Evolutionary conservation across 305 asterid genomes (phyloP), one percentile per base, ranked within the genome.

Genomic region (Andrographis paniculata): DNA sequence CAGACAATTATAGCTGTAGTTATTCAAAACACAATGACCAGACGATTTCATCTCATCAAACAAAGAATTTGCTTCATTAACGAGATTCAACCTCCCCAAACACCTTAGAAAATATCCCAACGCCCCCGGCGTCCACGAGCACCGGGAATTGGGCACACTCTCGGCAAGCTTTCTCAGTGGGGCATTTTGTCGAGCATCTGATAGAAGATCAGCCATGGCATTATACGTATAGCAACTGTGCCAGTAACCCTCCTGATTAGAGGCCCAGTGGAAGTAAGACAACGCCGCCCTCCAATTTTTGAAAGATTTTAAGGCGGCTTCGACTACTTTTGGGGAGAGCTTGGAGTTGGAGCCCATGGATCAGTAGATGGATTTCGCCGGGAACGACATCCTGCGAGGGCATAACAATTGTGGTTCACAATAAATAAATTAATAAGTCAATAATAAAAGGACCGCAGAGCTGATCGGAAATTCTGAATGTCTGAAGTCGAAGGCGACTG

Each of bases 101-200:
- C 92, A 87, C 73, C 95, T 79, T 12, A 87, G 19, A 48, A 84
- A 78, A 67, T 65, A 81, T 53, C 97, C 97, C 49, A 87, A 75
- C 27, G 88, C 92, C 41, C 92, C 92, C 5, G 97, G 84, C 1
- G 86, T 68, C 80, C 82, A 69, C 20, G 43, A 66, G 64, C 84
- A 69, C 55, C 55, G 30, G 1, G 78, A 70, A n/a, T 53, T 63
- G 36, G 52, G 47, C 42, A 84, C 14, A 50, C 63, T 58, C 13
- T 33, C 38, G 13, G 86, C 76, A 27, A 88, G 79, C 2, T 39
- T 61, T 60, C 59, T 80, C 70, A 88, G 55, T 55, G 73, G 48
- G 66, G 71, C 84, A 75, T 69, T 84, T 69, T 82, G 97, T 75
- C 94, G 94, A 77, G 87, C 94, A 75, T 19, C 53, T 77, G 88